These are phyloP conservation scores for Monosporascus sp. DNA, from an alignment of 2,329 filamentous ascomycete species.

Conservation along the genomic window DNA sequence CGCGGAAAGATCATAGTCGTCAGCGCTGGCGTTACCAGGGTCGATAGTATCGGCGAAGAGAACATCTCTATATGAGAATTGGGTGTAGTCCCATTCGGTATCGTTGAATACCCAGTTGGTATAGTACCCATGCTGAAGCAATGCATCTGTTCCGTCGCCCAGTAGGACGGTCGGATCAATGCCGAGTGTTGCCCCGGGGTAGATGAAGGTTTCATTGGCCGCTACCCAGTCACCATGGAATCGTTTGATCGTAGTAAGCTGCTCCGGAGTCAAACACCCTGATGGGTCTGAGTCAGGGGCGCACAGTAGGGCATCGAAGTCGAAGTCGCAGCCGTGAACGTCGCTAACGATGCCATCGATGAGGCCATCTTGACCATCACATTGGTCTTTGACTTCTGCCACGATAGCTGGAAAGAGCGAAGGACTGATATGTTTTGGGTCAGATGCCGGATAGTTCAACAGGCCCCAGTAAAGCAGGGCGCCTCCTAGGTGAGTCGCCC, in stretches of 20 bases:
- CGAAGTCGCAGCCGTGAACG: slow-evolving; percentile 33
- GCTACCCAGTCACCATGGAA: slow-evolving; percentile 24
- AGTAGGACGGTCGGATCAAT: slow-evolving; percentile 14
- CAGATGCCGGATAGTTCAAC: slow-evolving; percentile 36
- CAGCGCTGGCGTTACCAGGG: slow-evolving; percentile 15
- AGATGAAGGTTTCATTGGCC: slow-evolving; percentile 20
- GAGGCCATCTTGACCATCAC: slow-evolving; percentile 38
- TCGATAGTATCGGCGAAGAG: slow-evolving; percentile 19
- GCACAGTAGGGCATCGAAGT: slow-evolving; percentile 33
- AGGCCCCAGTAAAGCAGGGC: slow-evolving; percentile 34
- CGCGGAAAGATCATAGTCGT: slow-evolving; percentile 26
- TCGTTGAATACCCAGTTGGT: slow-evolving; percentile 22
- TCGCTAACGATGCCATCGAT: slow-evolving; percentile 36
- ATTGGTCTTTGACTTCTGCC: slow-evolving; percentile 36
- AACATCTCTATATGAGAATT: slow-evolving; percentile 21
- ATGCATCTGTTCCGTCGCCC: slow-evolving; percentile 1
- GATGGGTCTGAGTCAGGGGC: slow-evolving; percentile 10
- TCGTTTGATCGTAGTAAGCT: slow-evolving; percentile 29
- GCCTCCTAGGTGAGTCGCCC: slow-evolving; percentile 35
- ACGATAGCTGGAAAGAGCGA: slow-evolving; percentile 33
- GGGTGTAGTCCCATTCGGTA: slow-evolving; percentile 20
- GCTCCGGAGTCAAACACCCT: slow-evolving; percentile 33
- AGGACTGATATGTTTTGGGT: slow-evolving; percentile 34
- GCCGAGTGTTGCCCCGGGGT: slow-evolving; percentile 20
- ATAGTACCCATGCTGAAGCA: slow-evolving; percentile 17